phyloP scores from a whole-genome alignment of 805 yeast genomes.

The Yarrowia alimentaria region DNA sequence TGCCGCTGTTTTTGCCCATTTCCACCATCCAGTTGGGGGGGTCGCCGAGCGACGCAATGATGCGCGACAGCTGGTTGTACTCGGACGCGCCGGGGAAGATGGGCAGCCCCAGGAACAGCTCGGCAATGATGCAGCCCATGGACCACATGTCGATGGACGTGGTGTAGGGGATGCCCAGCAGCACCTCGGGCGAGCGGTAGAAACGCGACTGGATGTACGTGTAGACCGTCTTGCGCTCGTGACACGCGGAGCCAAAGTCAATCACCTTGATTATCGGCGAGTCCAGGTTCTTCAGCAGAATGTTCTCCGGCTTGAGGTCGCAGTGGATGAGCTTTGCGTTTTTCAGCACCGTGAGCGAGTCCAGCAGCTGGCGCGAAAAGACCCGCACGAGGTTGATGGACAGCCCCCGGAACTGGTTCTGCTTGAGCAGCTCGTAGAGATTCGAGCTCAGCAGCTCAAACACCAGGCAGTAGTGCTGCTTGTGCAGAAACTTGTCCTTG shows the following conservation, averaged over 20 bases:
- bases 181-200: slow-evolving; percentile 92
- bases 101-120: slow-evolving; percentile 86
- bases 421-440: slow-evolving; percentile 84
- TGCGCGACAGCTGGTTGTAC: slow-evolving; percentile 81
- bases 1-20: slow-evolving; percentile 79
- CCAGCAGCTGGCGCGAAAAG: slow-evolving; percentile 77
- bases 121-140: slow-evolving; percentile 88
- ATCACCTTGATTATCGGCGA: slow-evolving; percentile 85
- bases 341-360: slow-evolving; percentile 75
- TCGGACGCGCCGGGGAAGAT: slow-evolving; percentile 94
- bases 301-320: slow-evolving; percentile 95
- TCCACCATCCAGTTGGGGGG: slow-evolving; percentile 98
- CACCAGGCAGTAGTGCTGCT: slow-evolving; percentile 87
- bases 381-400: slow-evolving; percentile 73
- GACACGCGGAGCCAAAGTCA: slow-evolving; percentile 96
- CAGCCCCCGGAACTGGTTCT: slow-evolving; percentile 90
- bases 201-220: slow-evolving; percentile 91
- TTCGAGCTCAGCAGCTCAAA: slow-evolving; percentile 87
- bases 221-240: slow-evolving; percentile 82
- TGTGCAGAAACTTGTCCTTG: slow-evolving; percentile 86
- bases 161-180: slow-evolving; percentile 87
- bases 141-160: slow-evolving; percentile 98
- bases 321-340: slow-evolving; percentile 87
- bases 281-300: slow-evolving; percentile 73
- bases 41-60: slow-evolving; percentile 71